Percentiles rank a stretch among this genome's conserved stretches.
These are phyloP conservation scores for Deinandra increscens DNA, from an alignment of 129 eudicot species.

Conservation along the genomic window DNA sequence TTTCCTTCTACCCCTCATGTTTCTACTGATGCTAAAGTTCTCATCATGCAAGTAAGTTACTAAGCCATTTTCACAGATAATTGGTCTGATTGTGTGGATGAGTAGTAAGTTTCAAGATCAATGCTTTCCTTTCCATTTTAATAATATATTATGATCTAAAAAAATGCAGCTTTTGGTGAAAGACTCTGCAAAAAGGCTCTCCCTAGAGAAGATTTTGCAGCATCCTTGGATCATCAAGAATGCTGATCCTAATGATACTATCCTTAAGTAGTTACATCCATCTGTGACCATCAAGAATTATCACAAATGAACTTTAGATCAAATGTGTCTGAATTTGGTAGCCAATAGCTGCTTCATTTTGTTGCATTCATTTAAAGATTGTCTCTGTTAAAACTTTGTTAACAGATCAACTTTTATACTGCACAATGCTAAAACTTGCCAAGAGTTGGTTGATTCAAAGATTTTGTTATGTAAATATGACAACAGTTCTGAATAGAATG, in stretches of 20 bases:
- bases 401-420: neutral
- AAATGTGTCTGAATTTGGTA: slow-evolving; percentile 15
- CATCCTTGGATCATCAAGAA: slow-evolving; percentile 88
- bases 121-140: neutral
- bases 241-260: slow-evolving; percentile 55
- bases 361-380: neutral
- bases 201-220: slow-evolving; percentile 79
- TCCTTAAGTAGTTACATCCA: slow-evolving; percentile 27
- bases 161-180: slow-evolving; percentile 86
- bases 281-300: neutral
- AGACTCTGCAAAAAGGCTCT: slow-evolving; percentile 82
- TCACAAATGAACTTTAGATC: slow-evolving; percentile 5
- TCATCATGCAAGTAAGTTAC: slow-evolving; percentile 63
- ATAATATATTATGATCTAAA: neutral
- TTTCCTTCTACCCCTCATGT: slow-evolving; percentile 66
- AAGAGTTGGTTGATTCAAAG: too few relatives aligned
- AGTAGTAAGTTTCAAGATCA: neutral
- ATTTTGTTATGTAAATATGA: too few relatives aligned
- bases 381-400: neutral
- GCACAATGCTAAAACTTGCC: neutral
- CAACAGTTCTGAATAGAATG: too few relatives aligned
- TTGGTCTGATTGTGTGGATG: neutral
- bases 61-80: too few relatives aligned
- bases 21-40: slow-evolving; percentile 73
- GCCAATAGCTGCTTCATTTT: slow-evolving; percentile 7